These are phyloP conservation scores for Alternaria longipes DNA, from an alignment of 2,329 filamentous ascomycete genomes.

Conservation along the genomic window DNA sequence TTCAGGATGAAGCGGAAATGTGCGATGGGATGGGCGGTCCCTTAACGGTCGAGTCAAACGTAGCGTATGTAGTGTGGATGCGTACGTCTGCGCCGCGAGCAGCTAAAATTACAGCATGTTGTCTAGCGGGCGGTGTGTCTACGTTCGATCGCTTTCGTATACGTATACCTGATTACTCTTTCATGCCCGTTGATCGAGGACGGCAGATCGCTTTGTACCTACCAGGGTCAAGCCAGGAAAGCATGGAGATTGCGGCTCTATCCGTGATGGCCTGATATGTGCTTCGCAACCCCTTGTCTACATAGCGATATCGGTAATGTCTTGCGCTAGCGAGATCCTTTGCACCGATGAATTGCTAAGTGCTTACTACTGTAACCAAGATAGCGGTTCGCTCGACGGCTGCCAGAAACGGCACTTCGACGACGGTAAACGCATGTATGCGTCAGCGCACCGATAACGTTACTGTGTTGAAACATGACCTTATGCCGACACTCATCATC, in stretches of 20 bases:
- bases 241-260: slow-evolving; percentile 19
- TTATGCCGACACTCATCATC: slow-evolving; percentile 12
- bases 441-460: slow-evolving; percentile 10
- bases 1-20: not conserved
- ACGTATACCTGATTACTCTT: not conserved
- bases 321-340: slow-evolving; percentile 4
- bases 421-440: slow-evolving; percentile 5
- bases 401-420: not conserved
- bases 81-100: not conserved
- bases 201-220: not conserved
- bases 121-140: not conserved
- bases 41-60: not conserved
- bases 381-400: not conserved
- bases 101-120: not conserved
- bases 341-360: not conserved
- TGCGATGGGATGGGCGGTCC: not conserved
- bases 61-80: not conserved
- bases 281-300: not conserved
- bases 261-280: slow-evolving; percentile 11
- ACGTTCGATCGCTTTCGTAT: not conserved
- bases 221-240: not conserved
- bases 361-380: not conserved
- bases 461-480: not conserved
- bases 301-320: slow-evolving; percentile 10
- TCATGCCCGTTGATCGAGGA: not conserved